These are phyloP conservation scores for Paecilomyces fulvus DNA, from an alignment of 2,329 filamentous ascomycete genomes.

Conservation along the genomic window DNA sequence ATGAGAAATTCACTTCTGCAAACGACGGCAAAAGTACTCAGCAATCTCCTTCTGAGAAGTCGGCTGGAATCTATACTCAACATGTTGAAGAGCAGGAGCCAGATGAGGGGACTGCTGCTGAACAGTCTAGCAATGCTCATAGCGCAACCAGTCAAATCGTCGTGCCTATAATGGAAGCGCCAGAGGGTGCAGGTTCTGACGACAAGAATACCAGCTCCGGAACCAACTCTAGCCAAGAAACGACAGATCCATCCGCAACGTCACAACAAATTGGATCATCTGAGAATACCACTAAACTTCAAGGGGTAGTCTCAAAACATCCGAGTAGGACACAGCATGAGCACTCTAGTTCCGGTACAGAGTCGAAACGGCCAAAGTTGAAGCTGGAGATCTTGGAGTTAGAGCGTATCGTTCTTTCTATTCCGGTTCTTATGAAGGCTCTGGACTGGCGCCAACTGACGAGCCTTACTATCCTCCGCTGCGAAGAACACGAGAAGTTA, in stretches of 20 bases:
- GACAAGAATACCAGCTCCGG: neutral
- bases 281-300: neutral
- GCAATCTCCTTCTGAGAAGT: neutral
- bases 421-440: slow-evolving; percentile 59
- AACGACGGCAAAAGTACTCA: neutral
- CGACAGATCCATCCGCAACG: neutral
- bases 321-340: neutral
- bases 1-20: neutral
- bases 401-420: slow-evolving; percentile 65
- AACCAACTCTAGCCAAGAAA: neutral
- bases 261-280: neutral
- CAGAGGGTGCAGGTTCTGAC: neutral
- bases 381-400: slow-evolving; percentile 65
- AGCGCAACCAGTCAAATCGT: neutral
- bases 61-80: neutral
- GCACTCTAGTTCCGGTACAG: slow-evolving; percentile 8
- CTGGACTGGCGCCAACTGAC: slow-evolving; percentile 69
- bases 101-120: neutral
- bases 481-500: slow-evolving; percentile 61
- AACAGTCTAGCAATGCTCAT: neutral
- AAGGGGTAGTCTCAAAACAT: neutral
- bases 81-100: neutral
- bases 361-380: slow-evolving; percentile 46
- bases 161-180: neutral
- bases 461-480: slow-evolving; percentile 65